Conservation (phyloP, 305 asterid genomes). For the Fraxinus greggii region DNA sequence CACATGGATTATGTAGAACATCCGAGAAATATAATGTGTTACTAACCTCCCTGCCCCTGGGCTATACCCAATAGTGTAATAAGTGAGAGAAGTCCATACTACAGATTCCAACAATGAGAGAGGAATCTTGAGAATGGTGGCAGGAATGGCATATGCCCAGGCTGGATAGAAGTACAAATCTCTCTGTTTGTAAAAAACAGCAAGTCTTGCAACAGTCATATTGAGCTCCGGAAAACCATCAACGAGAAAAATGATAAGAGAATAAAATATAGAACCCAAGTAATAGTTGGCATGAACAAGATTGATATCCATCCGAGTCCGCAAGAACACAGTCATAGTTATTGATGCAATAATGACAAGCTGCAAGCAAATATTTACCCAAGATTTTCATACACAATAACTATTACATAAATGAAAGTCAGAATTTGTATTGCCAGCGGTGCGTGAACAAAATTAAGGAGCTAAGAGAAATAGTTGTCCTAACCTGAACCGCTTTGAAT, state of each 20-base stretch:
- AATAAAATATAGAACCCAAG: conserved; percentile 63
- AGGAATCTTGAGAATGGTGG: conserved; percentile 64
- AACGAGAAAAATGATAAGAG: conserved; percentile 50
- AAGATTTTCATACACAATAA: neutral
- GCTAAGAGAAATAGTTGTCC: neutral
- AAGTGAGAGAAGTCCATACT: conserved; percentile 70
- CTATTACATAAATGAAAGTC: neutral
- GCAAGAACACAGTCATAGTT: conserved; percentile 65
- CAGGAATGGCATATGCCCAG: conserved; percentile 80
- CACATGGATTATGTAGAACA: neutral
- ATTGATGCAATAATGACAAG: conserved; percentile 50
- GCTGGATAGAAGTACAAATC: conserved; percentile 79
- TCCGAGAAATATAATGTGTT: neutral
- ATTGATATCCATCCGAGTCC: conserved; percentile 58
- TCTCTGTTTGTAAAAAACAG: conserved; percentile 70
- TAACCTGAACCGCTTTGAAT: conserved; percentile 67
- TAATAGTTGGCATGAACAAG: conserved; percentile 55
- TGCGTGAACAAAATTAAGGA: neutral
- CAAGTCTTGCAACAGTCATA: conserved; percentile 62
- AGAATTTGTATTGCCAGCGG: neutral
- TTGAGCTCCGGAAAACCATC: conserved; percentile 68
- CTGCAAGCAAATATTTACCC: conserved; percentile 37
- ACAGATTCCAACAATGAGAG: conserved; percentile 53
- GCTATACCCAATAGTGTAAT: conserved; percentile 62
- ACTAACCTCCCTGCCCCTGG: conserved; percentile 73